Evolutionary conservation across 2,329 filamentous ascomycete species (phyloP), one percentile per base, ranked within the genome.

Genomic region (Colletotrichum sp.): DNA sequence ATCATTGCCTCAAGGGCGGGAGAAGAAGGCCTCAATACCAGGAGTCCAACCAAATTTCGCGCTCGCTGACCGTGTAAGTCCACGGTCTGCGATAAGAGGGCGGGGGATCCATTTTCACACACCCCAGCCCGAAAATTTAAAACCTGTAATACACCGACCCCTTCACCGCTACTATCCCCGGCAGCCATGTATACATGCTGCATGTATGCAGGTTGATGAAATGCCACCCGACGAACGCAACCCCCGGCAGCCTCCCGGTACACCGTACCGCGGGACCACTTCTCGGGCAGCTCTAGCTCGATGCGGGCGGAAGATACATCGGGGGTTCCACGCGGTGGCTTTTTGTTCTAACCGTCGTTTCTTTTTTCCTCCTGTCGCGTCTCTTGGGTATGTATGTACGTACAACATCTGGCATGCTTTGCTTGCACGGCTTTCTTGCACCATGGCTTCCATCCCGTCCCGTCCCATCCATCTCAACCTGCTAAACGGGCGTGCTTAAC

Each of bases 121-220:
- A 28, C 63, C 64, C 70, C 32, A 28, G 32, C 32, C 24, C 13
- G 39, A 39, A 39, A 73, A 60, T 59, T 13, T 64, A 15, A 64
- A 39, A 60, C 30, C 52, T 75, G 70, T 59, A 68, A 30, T 69
- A 73, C 64, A 76, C 73, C 73, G 73, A 76, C 70, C 70, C 64
- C 64, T 75, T 75, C 72, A 75, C 72, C 72, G 72, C 72, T 72
- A 75, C 59, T 71, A 60, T 71, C 49, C 62, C 39, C 52, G 39
- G 28, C 57, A 75, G 39, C 9, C 39, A 44, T 44, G 39, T 44
- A 44, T 12, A 44, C 39, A 44, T 44, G 3, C 18, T 44, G 39
- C 39, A 44, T 44, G 39, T 44, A 44, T 75, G 72, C 72, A 73
- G 73, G 64, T 73, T 34, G 57, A 49, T 49, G 26, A n/a, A 76